Conservation (phyloP, 495 filamentous ascomycete species). For the Glarea lozoyensis region DNA sequence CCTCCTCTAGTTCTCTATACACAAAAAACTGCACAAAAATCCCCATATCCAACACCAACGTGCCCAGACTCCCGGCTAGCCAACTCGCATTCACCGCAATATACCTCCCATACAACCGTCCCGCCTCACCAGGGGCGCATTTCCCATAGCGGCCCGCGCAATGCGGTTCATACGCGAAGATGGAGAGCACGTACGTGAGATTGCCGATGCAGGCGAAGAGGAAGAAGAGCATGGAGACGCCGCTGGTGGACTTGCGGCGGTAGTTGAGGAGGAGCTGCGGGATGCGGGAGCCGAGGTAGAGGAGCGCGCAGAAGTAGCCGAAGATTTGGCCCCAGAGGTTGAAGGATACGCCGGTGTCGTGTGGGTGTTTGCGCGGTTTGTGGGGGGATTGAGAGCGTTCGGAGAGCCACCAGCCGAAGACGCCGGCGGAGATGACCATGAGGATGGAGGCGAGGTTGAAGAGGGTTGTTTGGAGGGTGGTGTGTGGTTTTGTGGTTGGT, state of each 20-base stretch:
- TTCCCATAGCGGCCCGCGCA: conserved; percentile 30
- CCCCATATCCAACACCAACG: conserved; percentile 67
- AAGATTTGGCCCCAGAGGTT: conserved; percentile 74
- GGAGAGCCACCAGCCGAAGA: conserved; percentile 79
- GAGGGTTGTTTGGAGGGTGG: conserved; percentile 44
- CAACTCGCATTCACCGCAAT: conserved; percentile 82
- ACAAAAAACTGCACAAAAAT: conserved; percentile 93
- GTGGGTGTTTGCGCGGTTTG: conserved; percentile 3
- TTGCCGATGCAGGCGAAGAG: conserved; percentile 94
- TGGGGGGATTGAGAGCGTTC: conserved; percentile 22
- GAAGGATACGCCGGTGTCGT: conserved; percentile 43
- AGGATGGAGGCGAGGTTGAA: conserved; percentile 66
- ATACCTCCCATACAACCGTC: conserved; percentile 60
- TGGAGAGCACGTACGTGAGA: conserved; percentile 83
- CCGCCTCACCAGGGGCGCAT: conserved; percentile 47
- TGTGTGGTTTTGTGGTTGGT: conserved; percentile 9
- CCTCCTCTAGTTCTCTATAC: conserved; percentile 29
- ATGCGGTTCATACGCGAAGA: conserved; percentile 72
- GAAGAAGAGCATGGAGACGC: conserved; percentile 88
- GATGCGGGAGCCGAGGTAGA: conserved; percentile 82
- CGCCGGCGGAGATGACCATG: conserved; percentile 73
- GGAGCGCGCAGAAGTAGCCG: conserved; percentile 72
- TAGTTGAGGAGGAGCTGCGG: conserved; percentile 90
- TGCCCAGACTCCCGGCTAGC: conserved; percentile 84
- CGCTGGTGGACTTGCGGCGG: conserved; percentile 80